A percentile compares a stretch with the other conserved stretches of the same genome.
phyloP scores from a whole-genome alignment of 768 basidiomycete species.

The Kwoniella dendrophila region DNA sequence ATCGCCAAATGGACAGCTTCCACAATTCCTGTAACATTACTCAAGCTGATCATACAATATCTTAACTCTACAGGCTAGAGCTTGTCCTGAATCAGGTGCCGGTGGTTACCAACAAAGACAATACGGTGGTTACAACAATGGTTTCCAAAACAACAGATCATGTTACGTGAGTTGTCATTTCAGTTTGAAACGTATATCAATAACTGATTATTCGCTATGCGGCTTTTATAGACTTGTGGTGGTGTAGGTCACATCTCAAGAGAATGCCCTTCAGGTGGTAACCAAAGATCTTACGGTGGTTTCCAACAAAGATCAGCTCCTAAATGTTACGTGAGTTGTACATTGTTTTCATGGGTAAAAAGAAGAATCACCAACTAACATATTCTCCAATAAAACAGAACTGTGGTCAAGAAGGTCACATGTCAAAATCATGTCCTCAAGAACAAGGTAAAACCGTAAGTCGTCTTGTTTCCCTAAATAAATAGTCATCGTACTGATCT shows the following conservation, averaged over 20 bases:
- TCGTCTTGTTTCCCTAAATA: not conserved
- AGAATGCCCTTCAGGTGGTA: conserved; percentile 52
- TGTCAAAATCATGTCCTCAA: conserved; percentile 55
- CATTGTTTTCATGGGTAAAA: not conserved
- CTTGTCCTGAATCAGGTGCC: conserved; percentile 50
- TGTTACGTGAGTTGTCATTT: conserved; percentile 55
- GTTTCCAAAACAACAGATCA: conserved; percentile 40
- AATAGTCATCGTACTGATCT: too few species aligned
- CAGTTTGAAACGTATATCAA: too few species aligned
- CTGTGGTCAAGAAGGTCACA: conserved; percentile 57
- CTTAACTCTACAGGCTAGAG: conserved; percentile 37
- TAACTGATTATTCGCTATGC: not conserved
- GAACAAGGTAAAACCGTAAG: conserved; percentile 47
- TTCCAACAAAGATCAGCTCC: conserved; percentile 39
- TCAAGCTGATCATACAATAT: too few species aligned
- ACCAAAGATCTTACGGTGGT: conserved; percentile 40
- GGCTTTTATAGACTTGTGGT: conserved; percentile 56
- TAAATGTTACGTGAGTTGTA: conserved; percentile 55
- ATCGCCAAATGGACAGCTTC: not conserved
- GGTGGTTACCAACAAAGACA: conserved; percentile 32
- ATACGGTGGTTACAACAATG: conserved; percentile 34
- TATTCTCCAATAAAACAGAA: conserved; percentile 35
- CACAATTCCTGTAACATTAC: too few species aligned
- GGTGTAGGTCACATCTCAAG: conserved; percentile 57
- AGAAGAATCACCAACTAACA: not conserved